phyloP scores from a whole-genome alignment of 176 grass and related monocot genomes.

The Cenchrus americanus region DNA sequence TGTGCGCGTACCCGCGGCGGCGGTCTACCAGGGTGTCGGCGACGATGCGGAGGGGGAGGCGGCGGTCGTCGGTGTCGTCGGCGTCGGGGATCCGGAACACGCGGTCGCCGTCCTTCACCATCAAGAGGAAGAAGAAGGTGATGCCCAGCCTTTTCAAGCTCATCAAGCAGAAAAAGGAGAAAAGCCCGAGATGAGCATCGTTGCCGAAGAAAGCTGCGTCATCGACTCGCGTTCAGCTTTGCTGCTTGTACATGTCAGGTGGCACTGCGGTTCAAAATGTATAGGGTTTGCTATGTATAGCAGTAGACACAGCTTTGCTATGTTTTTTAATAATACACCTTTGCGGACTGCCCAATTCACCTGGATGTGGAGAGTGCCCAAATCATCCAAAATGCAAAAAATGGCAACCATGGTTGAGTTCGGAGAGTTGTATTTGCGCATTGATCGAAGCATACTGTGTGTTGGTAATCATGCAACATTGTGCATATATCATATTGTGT shows the following conservation, averaged over 20 bases:
- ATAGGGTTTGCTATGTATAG: background rate
- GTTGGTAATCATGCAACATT: too few species aligned
- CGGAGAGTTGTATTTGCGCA: too few species aligned
- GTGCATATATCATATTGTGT: too few species aligned
- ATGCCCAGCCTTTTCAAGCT: conserved; percentile 85
- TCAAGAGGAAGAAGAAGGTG: conserved; percentile 80
- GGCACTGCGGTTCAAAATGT: background rate
- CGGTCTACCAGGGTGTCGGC: conserved; percentile 49
- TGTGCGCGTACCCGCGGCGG: conserved; percentile 44
- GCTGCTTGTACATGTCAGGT: background rate
- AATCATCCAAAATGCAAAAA: too few species aligned
- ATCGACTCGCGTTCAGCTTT: background rate
- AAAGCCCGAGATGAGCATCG: background rate
- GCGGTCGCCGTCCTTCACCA: conserved; percentile 63
- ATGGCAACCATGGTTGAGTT: too few species aligned
- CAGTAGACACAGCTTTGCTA: too few species aligned
- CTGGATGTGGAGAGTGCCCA: too few species aligned
- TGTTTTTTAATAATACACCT: too few species aligned
- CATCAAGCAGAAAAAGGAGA: conserved; percentile 46
- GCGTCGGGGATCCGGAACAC: conserved; percentile 32
- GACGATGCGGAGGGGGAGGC: conserved; percentile 50
- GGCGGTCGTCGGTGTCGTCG: conserved; percentile 41
- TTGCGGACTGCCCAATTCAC: too few species aligned
- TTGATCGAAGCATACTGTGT: too few species aligned
- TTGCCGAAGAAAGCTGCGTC: background rate